Percentiles rank a stretch among this genome's conserved stretches.
These are phyloP conservation scores for Oenanthe sinensis DNA, from an alignment of 129 eudicot species.

Conservation along the genomic window DNA sequence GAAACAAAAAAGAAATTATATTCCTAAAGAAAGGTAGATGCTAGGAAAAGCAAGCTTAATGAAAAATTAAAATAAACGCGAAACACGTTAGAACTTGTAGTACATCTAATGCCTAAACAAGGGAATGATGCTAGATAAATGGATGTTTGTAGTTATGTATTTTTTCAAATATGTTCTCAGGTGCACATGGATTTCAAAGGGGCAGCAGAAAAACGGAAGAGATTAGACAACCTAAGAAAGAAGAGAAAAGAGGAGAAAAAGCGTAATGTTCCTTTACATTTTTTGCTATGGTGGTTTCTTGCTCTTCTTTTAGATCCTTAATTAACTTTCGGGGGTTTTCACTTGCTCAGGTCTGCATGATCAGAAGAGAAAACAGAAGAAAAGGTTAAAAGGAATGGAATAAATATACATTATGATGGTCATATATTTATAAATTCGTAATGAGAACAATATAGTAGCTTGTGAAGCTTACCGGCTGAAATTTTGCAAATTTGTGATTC, in stretches of 20 bases:
- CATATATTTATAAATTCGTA: not conserved
- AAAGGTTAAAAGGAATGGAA: slow-evolving; percentile 42
- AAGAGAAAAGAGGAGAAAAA: slow-evolving; percentile 83
- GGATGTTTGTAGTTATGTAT: not conserved
- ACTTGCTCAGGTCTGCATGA: slow-evolving; percentile 59
- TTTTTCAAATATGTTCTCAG: slow-evolving; percentile 25
- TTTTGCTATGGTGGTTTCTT: not conserved
- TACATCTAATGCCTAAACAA: not conserved
- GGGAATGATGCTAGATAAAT: not conserved
- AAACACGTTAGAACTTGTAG: not conserved
- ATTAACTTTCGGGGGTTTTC: not conserved
- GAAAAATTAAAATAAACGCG: not conserved
- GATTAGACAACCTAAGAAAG: slow-evolving; percentile 47
- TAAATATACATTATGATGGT: slow-evolving; percentile 6
- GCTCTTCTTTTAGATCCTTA: not conserved
- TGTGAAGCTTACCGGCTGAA: not conserved
- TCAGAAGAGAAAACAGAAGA: slow-evolving; percentile 63
- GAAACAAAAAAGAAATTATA: not conserved
- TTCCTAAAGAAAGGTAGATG: not conserved
- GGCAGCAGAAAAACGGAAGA: slow-evolving; percentile 56
- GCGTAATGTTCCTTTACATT: slow-evolving; percentile 29
- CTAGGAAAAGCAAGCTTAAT: not conserved
- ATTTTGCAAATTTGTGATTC: not conserved
- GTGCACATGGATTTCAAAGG: slow-evolving; percentile 49
- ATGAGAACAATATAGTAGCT: not conserved